Conservation (phyloP, 768 basidiomycete genomes). For the Tylopilus cervinicoccineus region DNA sequence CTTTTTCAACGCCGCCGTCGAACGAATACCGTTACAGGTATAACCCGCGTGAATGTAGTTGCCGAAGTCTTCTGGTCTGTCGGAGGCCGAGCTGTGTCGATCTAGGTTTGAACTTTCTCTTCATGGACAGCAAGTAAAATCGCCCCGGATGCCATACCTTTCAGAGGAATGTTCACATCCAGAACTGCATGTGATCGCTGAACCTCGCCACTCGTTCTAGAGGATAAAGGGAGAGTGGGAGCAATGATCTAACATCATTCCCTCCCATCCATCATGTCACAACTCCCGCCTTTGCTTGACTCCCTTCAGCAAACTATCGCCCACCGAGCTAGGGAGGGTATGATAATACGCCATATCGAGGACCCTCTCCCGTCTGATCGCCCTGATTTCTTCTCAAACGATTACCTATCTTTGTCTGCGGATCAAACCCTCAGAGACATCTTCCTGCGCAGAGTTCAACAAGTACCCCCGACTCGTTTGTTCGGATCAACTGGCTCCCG, state of each 20-base stretch:
- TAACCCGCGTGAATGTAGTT: neutral
- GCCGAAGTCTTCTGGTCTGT: slow-evolving; percentile 1
- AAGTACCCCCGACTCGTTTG: slow-evolving; percentile 18
- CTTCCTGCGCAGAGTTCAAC: slow-evolving; percentile 30
- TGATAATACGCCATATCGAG: slow-evolving; percentile 9
- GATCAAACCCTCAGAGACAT: slow-evolving; percentile 29
- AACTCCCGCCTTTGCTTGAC: slow-evolving; percentile 1
- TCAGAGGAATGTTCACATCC: neutral
- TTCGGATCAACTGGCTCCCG: slow-evolving; percentile 51
- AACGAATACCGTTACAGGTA: neutral
- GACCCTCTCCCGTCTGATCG: slow-evolving; percentile 14
- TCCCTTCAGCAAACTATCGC: slow-evolving; percentile 15
- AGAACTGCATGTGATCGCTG: neutral
- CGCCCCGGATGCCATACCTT: neutral
- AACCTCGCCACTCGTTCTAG: neutral
- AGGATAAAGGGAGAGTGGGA: slow-evolving; percentile 7
- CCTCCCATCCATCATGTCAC: slow-evolving; percentile 10
- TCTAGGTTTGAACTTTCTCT: neutral
- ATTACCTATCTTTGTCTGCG: slow-evolving; percentile 46
- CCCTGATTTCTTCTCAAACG: slow-evolving; percentile 44
- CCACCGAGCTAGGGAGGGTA: slow-evolving; percentile 5
- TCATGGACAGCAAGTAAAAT: neutral
- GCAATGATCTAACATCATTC: neutral
- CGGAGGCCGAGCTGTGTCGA: neutral
- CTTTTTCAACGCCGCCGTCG: neutral